These are phyloP conservation scores for Cucumis melo DNA, from an alignment of 306 rosid genomes.

Conservation along the genomic window DNA sequence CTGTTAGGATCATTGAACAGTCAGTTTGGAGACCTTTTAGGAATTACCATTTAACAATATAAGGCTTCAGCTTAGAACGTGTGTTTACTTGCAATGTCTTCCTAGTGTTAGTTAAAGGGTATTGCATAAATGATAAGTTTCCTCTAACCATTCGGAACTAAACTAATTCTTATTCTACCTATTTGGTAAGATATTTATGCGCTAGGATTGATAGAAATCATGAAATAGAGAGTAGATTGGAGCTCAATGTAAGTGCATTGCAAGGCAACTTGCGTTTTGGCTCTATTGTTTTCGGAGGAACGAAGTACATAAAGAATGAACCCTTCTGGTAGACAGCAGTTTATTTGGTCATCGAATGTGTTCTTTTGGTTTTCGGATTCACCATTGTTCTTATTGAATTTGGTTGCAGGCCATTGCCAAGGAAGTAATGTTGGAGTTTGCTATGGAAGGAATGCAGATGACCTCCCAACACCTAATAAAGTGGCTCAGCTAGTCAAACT, in stretches of 20 bases:
- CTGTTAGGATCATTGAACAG: not conserved
- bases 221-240: not conserved
- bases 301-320: not conserved
- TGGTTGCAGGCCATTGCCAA: constrained; percentile 41
- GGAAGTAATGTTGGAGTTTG: constrained; percentile 85
- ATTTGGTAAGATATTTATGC: not conserved
- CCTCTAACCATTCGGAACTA: not conserved
- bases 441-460: constrained; percentile 95
- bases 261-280: not conserved
- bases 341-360: not conserved
- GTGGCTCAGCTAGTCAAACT: constrained; percentile 76
- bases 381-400: not conserved
- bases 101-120: not conserved
- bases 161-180: not conserved
- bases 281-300: not conserved
- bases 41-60: not conserved
- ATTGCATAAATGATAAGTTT: not conserved
- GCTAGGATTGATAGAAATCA: not conserved
- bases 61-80: not conserved
- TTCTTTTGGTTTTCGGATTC: not conserved
- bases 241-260: not conserved
- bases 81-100: not conserved
- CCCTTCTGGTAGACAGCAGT: not conserved
- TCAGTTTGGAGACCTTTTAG: not conserved
- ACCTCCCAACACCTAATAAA: constrained; percentile 92